Percentiles rank a stretch among this genome's conserved stretches.
phyloP scores from a whole-genome alignment of 352 stramenopile genomes.

The Phytophthora pseudosyringae region DNA sequence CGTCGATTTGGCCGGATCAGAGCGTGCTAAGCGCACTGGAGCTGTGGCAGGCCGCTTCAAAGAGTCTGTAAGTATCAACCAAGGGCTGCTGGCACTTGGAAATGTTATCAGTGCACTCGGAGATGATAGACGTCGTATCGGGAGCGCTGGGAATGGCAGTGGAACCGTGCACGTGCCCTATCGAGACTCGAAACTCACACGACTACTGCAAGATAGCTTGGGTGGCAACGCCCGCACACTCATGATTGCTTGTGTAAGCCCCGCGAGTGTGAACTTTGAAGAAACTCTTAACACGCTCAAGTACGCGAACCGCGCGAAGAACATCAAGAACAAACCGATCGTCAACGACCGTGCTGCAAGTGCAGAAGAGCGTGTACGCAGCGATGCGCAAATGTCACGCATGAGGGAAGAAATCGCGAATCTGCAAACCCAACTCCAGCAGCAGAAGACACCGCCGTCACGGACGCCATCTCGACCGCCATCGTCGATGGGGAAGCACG shows the following conservation, averaged over 20 bases:
- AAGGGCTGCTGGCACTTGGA: constrained; percentile 93
- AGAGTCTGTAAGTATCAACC: constrained; percentile 97
- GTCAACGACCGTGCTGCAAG: constrained; percentile 91
- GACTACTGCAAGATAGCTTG: constrained; percentile 87
- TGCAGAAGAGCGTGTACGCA: constrained; percentile 57
- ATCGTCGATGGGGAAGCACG: constrained; percentile 15
- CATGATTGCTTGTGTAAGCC: constrained; percentile 91
- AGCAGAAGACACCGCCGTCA: constrained; percentile 44
- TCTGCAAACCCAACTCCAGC: constrained; percentile 71
- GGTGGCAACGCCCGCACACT: constrained; percentile 91
- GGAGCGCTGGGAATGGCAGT: constrained; percentile 30
- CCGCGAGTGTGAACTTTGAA: constrained; percentile 84
- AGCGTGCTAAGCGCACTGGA: constrained; percentile 93
- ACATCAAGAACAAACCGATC: constrained; percentile 99
- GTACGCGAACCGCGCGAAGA: constrained; percentile 99
- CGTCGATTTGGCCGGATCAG: constrained; percentile 95
- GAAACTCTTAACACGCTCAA: constrained; percentile 99
- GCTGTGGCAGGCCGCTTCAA: constrained; percentile 90
- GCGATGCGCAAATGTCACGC: constrained; percentile 62
- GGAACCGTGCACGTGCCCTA: constrained; percentile 84
- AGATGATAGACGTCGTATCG: constrained; percentile 85
- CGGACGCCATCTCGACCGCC: constrained; percentile 17
- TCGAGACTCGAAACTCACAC: constrained; percentile 92
- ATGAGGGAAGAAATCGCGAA: constrained; percentile 84
- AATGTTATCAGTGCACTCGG: constrained; percentile 96